These are phyloP conservation scores for Smittium culicis DNA, from an alignment of 371 early-diverging fungal species.

Conservation along the genomic window DNA sequence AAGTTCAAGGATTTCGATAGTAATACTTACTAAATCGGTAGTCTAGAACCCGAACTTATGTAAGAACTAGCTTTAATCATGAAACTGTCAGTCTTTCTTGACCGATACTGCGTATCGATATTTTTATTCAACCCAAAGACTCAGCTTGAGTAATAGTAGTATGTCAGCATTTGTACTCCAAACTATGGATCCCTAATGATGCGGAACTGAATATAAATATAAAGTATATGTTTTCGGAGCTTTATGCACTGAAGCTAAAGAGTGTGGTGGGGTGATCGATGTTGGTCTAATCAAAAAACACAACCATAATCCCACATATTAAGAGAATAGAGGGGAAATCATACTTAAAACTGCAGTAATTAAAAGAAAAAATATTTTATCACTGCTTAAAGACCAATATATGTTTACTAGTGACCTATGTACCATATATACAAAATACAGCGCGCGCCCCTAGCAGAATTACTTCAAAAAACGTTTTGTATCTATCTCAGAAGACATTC, in stretches of 20 bases:
- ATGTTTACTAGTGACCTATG: not conserved
- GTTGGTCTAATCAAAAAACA: not conserved
- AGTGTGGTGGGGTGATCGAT: not conserved
- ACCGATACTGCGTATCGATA: not conserved
- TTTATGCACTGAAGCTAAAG: not conserved
- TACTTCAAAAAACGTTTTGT: not conserved
- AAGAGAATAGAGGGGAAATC: not conserved
- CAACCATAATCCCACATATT: not conserved
- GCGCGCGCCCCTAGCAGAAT: not conserved
- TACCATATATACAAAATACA: not conserved
- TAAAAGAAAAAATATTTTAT: not conserved
- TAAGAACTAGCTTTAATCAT: not conserved
- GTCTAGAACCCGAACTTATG: not conserved
- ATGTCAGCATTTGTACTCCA: no score
- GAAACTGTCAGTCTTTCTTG: not conserved
- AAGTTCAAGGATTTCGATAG: not conserved
- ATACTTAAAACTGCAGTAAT: not conserved
- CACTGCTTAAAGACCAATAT: not conserved
- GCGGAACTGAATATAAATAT: not conserved
- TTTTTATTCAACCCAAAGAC: not conserved
- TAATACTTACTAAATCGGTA: not conserved
- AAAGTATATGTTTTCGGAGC: not conserved
- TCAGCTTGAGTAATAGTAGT: not conserved
- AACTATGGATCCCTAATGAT: no score
- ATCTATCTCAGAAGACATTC: not conserved